Evolutionary conservation across 208 protist species (phyloP).

Genomic region (Acanthamoeba royreba): DNA sequence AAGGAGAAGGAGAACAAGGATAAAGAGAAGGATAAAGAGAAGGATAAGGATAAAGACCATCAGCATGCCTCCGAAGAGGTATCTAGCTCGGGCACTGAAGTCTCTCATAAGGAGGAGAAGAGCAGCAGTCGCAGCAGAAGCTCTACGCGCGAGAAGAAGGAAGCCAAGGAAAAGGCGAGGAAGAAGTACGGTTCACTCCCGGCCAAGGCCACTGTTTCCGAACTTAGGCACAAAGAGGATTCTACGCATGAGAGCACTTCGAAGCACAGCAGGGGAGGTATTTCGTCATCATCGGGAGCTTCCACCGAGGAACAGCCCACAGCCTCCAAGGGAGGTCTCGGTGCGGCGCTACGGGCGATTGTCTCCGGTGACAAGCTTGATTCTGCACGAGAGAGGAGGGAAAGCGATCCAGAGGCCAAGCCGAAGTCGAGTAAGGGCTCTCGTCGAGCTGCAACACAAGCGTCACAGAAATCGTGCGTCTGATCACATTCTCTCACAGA

Average conservation of each 20-base stretch:
- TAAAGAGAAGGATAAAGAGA: background rate
- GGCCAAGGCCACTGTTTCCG: background rate
- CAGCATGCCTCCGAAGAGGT: too few species aligned
- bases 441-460: background rate
- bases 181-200: background rate
- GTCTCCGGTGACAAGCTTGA: background rate
- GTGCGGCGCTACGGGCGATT: background rate
- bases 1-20: background rate
- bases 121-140: too few species aligned
- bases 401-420: background rate
- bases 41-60: background rate
- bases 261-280: too few species aligned
- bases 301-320: background rate
- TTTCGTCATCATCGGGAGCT: too few species aligned
- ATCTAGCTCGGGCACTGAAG: too few species aligned
- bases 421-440: background rate
- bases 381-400: background rate
- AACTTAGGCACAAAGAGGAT: background rate
- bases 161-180: background rate
- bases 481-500: background rate
- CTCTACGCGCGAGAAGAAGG: background rate
- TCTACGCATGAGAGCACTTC: background rate
- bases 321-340: background rate
- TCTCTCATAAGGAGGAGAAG: too few species aligned
- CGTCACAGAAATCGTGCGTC: background rate